Evolutionary conservation across 2,329 filamentous ascomycete species (phyloP), one percentile per base, ranked within the genome.

Genomic region (Fusarium sp.): DNA sequence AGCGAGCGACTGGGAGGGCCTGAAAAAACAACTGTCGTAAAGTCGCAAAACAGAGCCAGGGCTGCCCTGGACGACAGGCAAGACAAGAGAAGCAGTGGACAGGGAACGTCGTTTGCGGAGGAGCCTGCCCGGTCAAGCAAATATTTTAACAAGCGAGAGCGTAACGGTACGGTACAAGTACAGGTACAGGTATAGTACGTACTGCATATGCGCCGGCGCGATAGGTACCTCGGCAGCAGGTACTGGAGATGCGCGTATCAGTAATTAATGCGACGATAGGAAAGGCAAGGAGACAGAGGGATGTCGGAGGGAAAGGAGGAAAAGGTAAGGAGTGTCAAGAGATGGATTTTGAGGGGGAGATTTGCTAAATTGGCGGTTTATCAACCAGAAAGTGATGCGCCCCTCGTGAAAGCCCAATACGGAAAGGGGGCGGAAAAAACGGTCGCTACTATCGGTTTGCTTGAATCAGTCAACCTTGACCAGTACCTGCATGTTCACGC

Each of bases 401-500:
- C 59, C 59, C 39, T 63, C 65, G 33, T 40, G 39, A 35, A 49
- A 32, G 39, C 51, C 57, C 35, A 65, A 54, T 68, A 35, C 52
- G 60, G 55, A 68, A 65, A 68, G 65, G 65, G 64, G 65, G 59
- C 64, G 32, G 62, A 22, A 49, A 41, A 65, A 67, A 68, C 65
- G 46, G 65, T 63, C 50, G 41, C 45, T 43, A 60, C 60, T 46
- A 52, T 57, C 35, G 22, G 33, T n/a, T 51, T 47, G 40, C 64
- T 52, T 55, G 53, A 68, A 67, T 68, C 58, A 67, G 50, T 68
- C 35, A 60, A 49, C 22, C 41, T 37, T 19, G 32, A 44, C 30
- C 30, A 33, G n/a, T 50, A 37, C 35, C 17, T 10, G 17, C 17
- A 37, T 37, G 19, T n/a, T 35, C 22, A 44, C 30, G 37, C 44